Base-by-base conservation (phyloP, 2,329 filamentous ascomycete species). In the Cladosporium sp. region DNA sequence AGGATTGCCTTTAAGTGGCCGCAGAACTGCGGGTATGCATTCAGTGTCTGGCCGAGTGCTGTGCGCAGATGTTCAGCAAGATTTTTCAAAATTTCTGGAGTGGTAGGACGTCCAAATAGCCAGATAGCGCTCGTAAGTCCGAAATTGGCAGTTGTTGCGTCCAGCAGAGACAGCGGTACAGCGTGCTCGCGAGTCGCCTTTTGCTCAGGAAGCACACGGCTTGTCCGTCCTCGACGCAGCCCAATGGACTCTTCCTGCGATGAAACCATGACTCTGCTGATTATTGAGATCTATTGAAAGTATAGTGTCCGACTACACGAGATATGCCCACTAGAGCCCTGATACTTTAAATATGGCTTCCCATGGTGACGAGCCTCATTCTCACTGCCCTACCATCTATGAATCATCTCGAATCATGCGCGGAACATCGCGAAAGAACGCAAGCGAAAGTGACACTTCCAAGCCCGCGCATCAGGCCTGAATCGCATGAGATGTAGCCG, bases 101-200 rank as follows among this genome's bases (percentile, higher is more conserved):
- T 25, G n/a, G 48, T 42, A 24, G 56, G 56, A 25, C 17, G 13
- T 47, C 53, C 56, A 5, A 58, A 17, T 3, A 58, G 56, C 56
- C 56, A 53, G 25, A 53, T 39, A 24, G 56, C 56, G 22, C 28
- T 58, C 7, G 56, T 58, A 17, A 52, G 37, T 24, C 49, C 56
- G 22, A 55, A 58, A 10, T 37, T 58, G 19, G 56, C 56, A n/a
- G 56, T 54, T 17, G 49, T 55, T 3, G 56, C 56, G 25, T 55
- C 56, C 13, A 58, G 22, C 10, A 58, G 39, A 15, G 56, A 58
- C 2, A 58, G 28, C 3, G 49, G 49, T 39, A 48, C 49, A 39
- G 56, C 49, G 13, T 12, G 10, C 40, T 55, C 49, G 17, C 22
- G 3, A 13, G 12, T 12, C 5, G 17, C 20, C 13, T 35, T 34